Evolutionary conservation across 768 basidiomycete genomes (phyloP), one percentile per base, ranked within the genome.

Genomic region (Zangia roseola): DNA sequence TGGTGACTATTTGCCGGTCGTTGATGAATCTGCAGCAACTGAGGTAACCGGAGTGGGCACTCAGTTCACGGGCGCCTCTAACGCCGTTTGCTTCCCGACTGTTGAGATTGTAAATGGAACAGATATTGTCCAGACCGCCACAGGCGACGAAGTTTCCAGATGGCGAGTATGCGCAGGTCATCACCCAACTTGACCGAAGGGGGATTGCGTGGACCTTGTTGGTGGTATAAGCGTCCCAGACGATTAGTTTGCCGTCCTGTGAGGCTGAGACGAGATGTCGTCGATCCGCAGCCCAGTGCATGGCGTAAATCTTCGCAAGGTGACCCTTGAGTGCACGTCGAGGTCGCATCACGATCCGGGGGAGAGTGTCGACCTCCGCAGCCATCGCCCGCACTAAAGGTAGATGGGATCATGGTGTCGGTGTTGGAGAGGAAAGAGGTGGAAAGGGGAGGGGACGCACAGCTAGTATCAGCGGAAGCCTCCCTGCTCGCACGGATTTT

Each of bases 201-300:
- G 95, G 95, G 68, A 99, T 99, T 59, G 95, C 95, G 65, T 99
- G 97, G 52, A 99, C 95, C 77, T 99, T 99, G 81, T 99, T 99
- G 50, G 94, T 97, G n/a, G 95, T 98, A 72, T 98, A 98, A 43
- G 95, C 95, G 71, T 99, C 95, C 95, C 95, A 99, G 45, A 99
- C 95, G 66, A 99, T 98, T 50, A 99, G 82, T 71, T 99, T 99
- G 45, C 95, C 95, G 66, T 99, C 95, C 69, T 99, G 95, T 3
- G 95, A 98, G n/a, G 95, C 95, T 14, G 97, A 98, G 30, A 99
- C 95, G 52, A 99, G 83, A 76, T 99, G 95, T 61, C 97, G 81
- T 63, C 93, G 83, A 76, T 99, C 95, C 44, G 89, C 85, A 28
- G 95, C 89, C 97, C 97, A 99, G 71, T 99, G 97, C 91, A 99